Evolutionary conservation across 306 rosid genomes (phyloP), one percentile per base, ranked within the genome.

Genomic region (Sesbania bispinosa): DNA sequence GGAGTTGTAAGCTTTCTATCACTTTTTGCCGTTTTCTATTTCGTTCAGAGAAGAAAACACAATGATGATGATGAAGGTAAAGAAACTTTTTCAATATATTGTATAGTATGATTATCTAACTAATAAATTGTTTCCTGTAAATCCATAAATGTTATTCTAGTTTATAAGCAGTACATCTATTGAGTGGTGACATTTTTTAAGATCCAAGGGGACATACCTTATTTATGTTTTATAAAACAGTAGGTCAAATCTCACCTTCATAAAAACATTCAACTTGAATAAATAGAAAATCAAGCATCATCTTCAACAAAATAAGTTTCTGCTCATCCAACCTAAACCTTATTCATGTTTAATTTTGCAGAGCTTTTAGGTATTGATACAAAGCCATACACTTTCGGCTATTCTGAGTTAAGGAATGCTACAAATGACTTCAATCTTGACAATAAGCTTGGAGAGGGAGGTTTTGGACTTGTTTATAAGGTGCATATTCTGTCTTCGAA

Each of bases 381-480:
- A 18, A 82, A 80, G 76, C 92, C 90, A 21, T 84, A 81, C 74
- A 92, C 92, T 62, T 92, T 84, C 77, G 83, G 85, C 66, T 88
- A 81, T 72, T 71, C 75, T 2, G 96, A 86, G 79, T 80, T 89
- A 52, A 86, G 27, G 73, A 78, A 57, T 70, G 92, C 96, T 62
- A 92, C 96, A 18, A 50, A 75, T 72, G 96, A 92, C 83, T 85
- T 89, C 59, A 76, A 62, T 74, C n/a, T 71, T 36, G 79, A 62
- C 50, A 86, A 89, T 58, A 92, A 89, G 75, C 88, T 89, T 50
- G 90, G 97, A 51, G 92, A 92, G 61, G 96, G 97, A 73, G 97
- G 96, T 75, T 92, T 92, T 71, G 96, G 97, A 79, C 92, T 93
- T 45, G 96, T 92, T 53, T 84, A 63, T 57, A 87, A 87, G 93